Conservation (phyloP, 495 filamentous ascomycete species). For the Podospora appendiculata region DNA sequence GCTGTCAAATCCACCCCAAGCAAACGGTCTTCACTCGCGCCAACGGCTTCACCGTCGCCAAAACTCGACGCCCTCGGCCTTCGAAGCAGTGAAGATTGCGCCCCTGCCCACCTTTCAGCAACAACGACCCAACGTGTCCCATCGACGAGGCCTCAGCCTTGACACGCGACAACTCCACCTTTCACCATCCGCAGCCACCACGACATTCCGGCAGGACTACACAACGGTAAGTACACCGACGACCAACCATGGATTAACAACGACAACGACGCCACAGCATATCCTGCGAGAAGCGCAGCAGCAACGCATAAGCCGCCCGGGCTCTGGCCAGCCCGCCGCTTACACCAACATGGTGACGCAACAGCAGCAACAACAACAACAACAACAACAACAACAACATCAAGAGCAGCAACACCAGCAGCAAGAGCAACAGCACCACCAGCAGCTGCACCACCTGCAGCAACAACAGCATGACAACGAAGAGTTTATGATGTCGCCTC, state of each 20-base stretch:
- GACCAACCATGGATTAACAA: conserved; percentile 53
- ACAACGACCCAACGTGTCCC: conserved; percentile 40
- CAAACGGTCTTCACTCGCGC: conserved; percentile 57
- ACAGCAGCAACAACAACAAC: conserved; percentile 8
- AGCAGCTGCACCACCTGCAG: too few relatives aligned
- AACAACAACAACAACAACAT: background rate
- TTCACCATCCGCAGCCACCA: conserved; percentile 29
- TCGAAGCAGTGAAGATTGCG: conserved; percentile 58
- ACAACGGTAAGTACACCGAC: conserved; percentile 49
- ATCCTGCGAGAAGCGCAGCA: conserved; percentile 67
- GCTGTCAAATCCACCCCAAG: conserved; percentile 59
- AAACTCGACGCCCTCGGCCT: conserved; percentile 74
- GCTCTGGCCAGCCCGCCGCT: conserved; percentile 26
- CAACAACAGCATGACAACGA: conserved; percentile 15
- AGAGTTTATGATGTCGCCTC: conserved; percentile 39
- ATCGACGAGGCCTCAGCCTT: conserved; percentile 73
- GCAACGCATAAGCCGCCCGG: conserved; percentile 61
- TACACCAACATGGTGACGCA: conserved; percentile 11
- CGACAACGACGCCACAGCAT: conserved; percentile 45
- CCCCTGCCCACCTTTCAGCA: conserved; percentile 48
- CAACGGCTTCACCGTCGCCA: conserved; percentile 77
- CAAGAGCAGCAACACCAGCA: background rate
- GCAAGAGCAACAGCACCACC: too few relatives aligned
- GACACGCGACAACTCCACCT: conserved; percentile 55
- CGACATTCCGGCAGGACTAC: conserved; percentile 40